Evolutionary conservation across 805 yeast species (phyloP).

Genomic region (Lipomyces lipofer): DNA sequence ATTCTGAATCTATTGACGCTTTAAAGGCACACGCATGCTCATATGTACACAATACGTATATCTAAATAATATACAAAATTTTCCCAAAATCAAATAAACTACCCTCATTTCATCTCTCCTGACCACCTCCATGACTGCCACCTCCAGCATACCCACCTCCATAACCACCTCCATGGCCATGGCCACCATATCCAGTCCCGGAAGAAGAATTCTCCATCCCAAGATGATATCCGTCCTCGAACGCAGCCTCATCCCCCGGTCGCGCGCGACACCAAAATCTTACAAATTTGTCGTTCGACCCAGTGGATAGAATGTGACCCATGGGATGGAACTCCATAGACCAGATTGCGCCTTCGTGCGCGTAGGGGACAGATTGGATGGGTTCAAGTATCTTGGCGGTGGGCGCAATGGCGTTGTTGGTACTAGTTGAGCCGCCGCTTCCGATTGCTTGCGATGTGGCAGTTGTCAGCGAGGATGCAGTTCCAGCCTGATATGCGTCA

Average conservation of each 20-base stretch:
- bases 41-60: too few relatives aligned
- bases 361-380: slow-evolving; percentile 66
- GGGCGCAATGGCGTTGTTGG: slow-evolving; percentile 25
- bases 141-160: background rate
- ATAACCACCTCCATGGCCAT: slow-evolving; percentile 1
- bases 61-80: too few relatives aligned
- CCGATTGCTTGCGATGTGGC: background rate
- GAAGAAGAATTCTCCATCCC: slow-evolving; percentile 20
- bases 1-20: too few relatives aligned
- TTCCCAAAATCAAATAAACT: too few relatives aligned
- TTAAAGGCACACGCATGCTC: too few relatives aligned
- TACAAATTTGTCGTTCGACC: slow-evolving; percentile 90
- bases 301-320: slow-evolving; percentile 88
- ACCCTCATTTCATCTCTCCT: too few relatives aligned
- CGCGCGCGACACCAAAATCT: slow-evolving; percentile 93
- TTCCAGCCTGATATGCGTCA: slow-evolving; percentile 43
- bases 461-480: slow-evolving; percentile 34
- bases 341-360: slow-evolving; percentile 92
- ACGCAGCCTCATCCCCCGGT: slow-evolving; percentile 83
- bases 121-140: too few relatives aligned
- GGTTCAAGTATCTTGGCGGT: slow-evolving; percentile 36
- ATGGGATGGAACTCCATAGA: slow-evolving; percentile 89
- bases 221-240: slow-evolving; percentile 72
- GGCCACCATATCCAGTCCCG: background rate
- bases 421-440: background rate